phyloP scores from a whole-genome alignment of 768 basidiomycete genomes.

The Agaricus sinodeliciosus region DNA sequence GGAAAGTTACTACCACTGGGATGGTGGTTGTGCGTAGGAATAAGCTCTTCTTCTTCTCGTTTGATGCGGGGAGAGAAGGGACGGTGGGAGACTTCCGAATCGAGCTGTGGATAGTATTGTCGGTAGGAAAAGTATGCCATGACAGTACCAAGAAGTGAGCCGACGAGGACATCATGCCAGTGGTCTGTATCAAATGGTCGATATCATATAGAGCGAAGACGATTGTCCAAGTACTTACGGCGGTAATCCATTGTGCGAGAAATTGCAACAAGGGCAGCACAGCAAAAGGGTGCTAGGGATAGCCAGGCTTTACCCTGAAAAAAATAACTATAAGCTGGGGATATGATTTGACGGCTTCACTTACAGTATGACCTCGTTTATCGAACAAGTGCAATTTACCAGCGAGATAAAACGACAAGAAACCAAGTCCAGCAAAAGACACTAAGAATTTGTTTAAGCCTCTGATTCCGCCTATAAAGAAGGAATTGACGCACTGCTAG shows the following conservation, averaged over 20 bases:
- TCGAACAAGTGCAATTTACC: constrained; percentile 94
- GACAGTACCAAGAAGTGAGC: constrained; percentile 65
- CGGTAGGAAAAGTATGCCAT: constrained; percentile 74
- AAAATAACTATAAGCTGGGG: constrained; percentile 4
- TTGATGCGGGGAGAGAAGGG: constrained; percentile 66
- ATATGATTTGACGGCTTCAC: constrained; percentile 15
- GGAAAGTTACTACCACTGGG: constrained; percentile 1
- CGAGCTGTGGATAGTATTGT: constrained; percentile 78
- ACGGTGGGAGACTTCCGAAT: constrained; percentile 53
- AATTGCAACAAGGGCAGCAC: constrained; percentile 72
- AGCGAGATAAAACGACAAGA: constrained; percentile 81
- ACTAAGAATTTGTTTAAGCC: constrained; percentile 36
- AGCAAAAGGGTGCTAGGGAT: constrained; percentile 67
- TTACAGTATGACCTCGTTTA: constrained; percentile 61
- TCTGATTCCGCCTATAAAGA: neutral
- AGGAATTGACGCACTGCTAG: constrained; percentile 53
- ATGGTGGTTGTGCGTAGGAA: constrained; percentile 29
- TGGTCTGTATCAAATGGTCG: constrained; percentile 36
- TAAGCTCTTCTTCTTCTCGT: constrained; percentile 34
- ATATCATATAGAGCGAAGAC: neutral
- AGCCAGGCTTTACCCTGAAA: constrained; percentile 77
- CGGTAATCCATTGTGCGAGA: constrained; percentile 90
- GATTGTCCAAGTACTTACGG: constrained; percentile 39
- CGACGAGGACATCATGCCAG: constrained; percentile 87
- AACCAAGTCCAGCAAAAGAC: constrained; percentile 89